These are phyloP conservation scores for Verticillium klebahnii DNA, from an alignment of 2,329 filamentous ascomycete species.

Conservation along the genomic window DNA sequence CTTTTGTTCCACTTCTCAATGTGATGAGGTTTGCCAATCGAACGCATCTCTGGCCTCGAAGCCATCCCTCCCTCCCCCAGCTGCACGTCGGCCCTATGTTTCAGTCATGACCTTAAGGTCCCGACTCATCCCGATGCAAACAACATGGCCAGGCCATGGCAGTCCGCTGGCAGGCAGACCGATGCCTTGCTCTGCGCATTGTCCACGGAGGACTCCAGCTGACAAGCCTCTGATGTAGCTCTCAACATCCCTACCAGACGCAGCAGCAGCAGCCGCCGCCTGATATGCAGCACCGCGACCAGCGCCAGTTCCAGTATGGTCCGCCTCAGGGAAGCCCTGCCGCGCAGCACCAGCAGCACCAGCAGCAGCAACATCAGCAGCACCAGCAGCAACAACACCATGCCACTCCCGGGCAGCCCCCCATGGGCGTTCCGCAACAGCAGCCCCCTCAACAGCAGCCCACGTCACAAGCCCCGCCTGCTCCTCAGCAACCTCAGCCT, in stretches of 20 bases:
- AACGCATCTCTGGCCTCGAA: too few relatives aligned
- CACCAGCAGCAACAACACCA: conserved; percentile 18
- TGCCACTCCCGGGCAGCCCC: conserved; percentile 14
- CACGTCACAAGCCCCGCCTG: conserved; percentile 27
- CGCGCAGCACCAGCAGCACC: conserved; percentile 25
- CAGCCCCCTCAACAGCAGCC: conserved; percentile 25
- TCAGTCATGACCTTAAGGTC: too few relatives aligned
- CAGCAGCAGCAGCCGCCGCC: conserved; percentile 45
- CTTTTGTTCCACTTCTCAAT: conserved; percentile 3
- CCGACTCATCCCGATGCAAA: too few relatives aligned
- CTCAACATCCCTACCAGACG: conserved; percentile 41
- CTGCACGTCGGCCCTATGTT: too few relatives aligned
- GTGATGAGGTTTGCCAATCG: too few relatives aligned
- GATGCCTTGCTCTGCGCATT: background rate
- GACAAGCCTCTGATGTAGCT: conserved; percentile 25
- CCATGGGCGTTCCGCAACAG: conserved; percentile 13
- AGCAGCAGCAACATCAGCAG: conserved; percentile 24
- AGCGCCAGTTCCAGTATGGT: conserved; percentile 37
- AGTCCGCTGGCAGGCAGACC: background rate
- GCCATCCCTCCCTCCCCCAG: too few relatives aligned
- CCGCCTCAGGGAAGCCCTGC: conserved; percentile 33
- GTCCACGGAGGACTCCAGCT: conserved; percentile 28
- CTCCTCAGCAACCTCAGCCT: conserved; percentile 30
- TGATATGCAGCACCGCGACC: conserved; percentile 43
- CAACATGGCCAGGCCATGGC: too few relatives aligned